Evolutionary conservation across 306 rosid genomes (phyloP).

Genomic region (Oemleria cerasiformis): DNA sequence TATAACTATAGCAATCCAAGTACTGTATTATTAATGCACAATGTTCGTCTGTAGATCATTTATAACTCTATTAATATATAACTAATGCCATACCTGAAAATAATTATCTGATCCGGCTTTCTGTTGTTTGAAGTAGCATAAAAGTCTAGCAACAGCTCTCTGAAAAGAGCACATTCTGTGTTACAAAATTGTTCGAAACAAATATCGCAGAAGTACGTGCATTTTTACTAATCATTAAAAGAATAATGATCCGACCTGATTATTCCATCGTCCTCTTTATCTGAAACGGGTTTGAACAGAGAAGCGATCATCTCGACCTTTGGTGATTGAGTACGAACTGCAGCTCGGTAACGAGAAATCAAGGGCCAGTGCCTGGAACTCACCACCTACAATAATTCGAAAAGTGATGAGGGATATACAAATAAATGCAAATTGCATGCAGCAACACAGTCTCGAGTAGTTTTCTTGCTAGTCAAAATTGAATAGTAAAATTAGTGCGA

Average conservation of each 20-base stretch:
- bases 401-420: neutral
- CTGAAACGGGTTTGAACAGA: constrained; percentile 63
- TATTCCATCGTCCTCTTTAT: constrained; percentile 62
- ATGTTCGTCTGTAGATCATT: neutral
- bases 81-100: constrained; percentile 57
- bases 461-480: neutral
- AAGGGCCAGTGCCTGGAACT: constrained; percentile 89
- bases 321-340: constrained; percentile 79
- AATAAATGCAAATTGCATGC: neutral
- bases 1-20: neutral
- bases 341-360: constrained; percentile 78
- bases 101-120: constrained; percentile 75
- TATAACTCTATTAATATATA: neutral
- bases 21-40: neutral
- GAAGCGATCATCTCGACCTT: constrained; percentile 83
- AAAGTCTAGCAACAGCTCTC: constrained; percentile 76
- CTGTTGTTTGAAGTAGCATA: constrained; percentile 56
- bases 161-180: constrained; percentile 20
- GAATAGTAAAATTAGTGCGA: neutral
- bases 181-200: neutral
- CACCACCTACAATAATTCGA: constrained; percentile 52
- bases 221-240: neutral
- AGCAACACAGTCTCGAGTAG: neutral
- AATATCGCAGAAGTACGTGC: neutral
- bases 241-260: constrained; percentile 39